Conservation (phyloP, 208 protist genomes). For the Jaenimonas drosophilae region DNA sequence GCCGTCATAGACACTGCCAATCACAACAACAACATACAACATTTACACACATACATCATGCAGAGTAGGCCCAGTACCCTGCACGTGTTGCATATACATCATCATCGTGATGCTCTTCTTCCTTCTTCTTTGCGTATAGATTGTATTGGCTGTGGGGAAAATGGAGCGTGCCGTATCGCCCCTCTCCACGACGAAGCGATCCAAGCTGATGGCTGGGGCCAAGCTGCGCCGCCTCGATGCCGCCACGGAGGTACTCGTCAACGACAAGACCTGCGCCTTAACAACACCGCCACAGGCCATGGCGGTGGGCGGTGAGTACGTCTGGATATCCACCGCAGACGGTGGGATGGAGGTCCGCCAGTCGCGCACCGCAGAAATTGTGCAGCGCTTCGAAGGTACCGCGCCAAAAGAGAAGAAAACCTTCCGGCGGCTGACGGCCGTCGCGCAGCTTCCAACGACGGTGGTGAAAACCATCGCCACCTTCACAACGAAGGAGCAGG, state of each 20-base stretch:
- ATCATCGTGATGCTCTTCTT: too few species aligned
- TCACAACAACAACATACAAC: too few species aligned
- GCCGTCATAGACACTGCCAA: too few species aligned
- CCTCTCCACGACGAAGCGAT: background rate
- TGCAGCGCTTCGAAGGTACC: constrained; percentile 23
- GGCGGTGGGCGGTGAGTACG: constrained; percentile 31
- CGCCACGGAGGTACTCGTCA: constrained; percentile 25
- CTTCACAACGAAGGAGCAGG: constrained; percentile 8
- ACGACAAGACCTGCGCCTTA: constrained; percentile 44
- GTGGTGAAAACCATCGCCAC: constrained; percentile 3
- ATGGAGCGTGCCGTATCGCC: too few species aligned
- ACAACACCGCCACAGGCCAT: constrained; percentile 33
- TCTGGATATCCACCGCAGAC: constrained; percentile 58
- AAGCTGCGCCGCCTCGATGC: constrained; percentile 3
- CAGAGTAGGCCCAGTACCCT: too few species aligned
- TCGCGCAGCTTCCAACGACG: background rate
- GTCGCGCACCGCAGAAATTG: constrained; percentile 45
- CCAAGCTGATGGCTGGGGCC: background rate
- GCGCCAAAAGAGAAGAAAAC: background rate
- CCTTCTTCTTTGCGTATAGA: too few species aligned
- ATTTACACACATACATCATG: constrained; percentile 3
- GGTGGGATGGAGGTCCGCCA: constrained; percentile 59
- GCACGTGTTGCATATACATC: too few species aligned
- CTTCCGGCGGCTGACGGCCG: too few species aligned
- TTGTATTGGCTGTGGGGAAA: background rate